Conservation (phyloP, 1,139 yeast species). For the Pichia sp. region DNA sequence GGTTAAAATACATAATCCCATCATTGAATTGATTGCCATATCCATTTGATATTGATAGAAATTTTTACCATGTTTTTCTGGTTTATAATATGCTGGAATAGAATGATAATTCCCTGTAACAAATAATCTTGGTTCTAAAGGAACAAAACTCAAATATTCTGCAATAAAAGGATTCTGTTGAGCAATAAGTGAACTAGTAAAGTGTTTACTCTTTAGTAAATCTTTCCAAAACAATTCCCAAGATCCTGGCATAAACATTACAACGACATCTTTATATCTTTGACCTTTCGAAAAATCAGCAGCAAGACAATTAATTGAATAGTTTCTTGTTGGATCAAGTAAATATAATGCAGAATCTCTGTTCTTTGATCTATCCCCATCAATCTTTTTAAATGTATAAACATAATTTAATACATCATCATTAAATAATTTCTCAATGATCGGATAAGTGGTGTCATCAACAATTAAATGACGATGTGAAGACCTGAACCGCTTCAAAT, state of each 20-base stretch:
- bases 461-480: slow-evolving; percentile 38
- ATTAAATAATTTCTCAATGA: slow-evolving; percentile 32
- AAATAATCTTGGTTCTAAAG: slow-evolving; percentile 27
- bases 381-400: slow-evolving; percentile 49
- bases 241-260: slow-evolving; percentile 52
- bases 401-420: slow-evolving; percentile 35
- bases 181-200: slow-evolving; percentile 16
- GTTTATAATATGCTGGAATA: slow-evolving; percentile 71
- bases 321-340: slow-evolving; percentile 44
- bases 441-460: slow-evolving; percentile 35
- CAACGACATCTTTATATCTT: slow-evolving; percentile 52
- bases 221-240: slow-evolving; percentile 26
- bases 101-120: slow-evolving; percentile 39
- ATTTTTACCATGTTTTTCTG: slow-evolving; percentile 57
- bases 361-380: slow-evolving; percentile 44
- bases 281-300: slow-evolving; percentile 54
- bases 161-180: slow-evolving; percentile 19
- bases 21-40: slow-evolving; percentile 55
- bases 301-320: slow-evolving; percentile 50
- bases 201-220: slow-evolving; percentile 18
- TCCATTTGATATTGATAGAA: slow-evolving; percentile 54
- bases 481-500: slow-evolving; percentile 20
- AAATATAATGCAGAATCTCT: slow-evolving; percentile 51
- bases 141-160: slow-evolving; percentile 25
- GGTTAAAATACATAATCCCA: slow-evolving; percentile 66